Conservation (phyloP, 2,329 filamentous ascomycete species). For the Diatrype stigma region DNA sequence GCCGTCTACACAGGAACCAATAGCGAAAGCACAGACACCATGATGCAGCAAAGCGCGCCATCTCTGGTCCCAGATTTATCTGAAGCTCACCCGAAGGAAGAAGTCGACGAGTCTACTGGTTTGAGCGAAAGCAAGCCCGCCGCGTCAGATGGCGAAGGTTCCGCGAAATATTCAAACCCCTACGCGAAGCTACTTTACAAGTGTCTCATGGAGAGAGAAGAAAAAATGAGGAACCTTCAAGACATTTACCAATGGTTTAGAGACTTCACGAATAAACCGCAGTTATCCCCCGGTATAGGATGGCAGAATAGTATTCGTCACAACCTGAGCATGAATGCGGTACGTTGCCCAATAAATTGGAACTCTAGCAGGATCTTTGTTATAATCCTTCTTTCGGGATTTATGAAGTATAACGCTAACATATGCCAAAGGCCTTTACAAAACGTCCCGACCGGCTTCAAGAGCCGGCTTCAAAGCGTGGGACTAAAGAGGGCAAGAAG, state of each 20-base stretch:
- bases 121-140: too few relatives aligned
- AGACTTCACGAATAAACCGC: constrained; percentile 73
- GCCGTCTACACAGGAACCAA: constrained; percentile 2
- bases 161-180: constrained; percentile 48
- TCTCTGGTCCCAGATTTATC: constrained; percentile 3
- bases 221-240: constrained; percentile 70
- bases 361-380: not conserved
- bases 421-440: constrained; percentile 29
- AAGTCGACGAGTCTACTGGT: too few relatives aligned
- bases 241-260: constrained; percentile 91
- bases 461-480: constrained; percentile 28
- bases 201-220: constrained; percentile 65
- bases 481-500: constrained; percentile 56
- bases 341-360: constrained; percentile 42
- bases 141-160: constrained; percentile 18
- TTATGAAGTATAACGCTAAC: constrained; percentile 1
- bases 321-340: constrained; percentile 92
- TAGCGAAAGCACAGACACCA: constrained; percentile 3
- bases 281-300: constrained; percentile 59
- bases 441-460: constrained; percentile 40
- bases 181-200: constrained; percentile 80
- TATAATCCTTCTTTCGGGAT: not conserved
- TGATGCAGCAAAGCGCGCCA: constrained; percentile 7
- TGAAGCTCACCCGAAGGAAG: constrained; percentile 6
- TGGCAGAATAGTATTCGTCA: constrained; percentile 97